Conservation (phyloP, 2,329 filamentous ascomycete species). For the Apiospora aurea region DNA sequence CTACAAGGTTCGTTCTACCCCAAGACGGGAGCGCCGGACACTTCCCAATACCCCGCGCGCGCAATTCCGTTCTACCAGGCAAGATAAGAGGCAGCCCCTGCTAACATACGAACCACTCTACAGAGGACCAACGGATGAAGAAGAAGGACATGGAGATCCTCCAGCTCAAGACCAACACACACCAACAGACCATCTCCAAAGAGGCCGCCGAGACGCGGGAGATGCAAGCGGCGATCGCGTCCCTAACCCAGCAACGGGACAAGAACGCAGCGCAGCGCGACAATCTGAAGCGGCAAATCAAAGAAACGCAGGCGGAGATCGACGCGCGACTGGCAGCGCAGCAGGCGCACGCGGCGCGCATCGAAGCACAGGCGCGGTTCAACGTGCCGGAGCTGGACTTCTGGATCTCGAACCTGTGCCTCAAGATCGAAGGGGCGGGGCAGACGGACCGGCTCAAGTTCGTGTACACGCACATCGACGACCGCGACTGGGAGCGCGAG, state of each 20-base stretch:
- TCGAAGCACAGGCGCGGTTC: conserved; percentile 84
- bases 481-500: conserved; percentile 86
- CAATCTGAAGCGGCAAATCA: conserved; percentile 66
- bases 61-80: background rate
- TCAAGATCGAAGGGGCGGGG: conserved; percentile 89
- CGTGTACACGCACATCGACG: conserved; percentile 85
- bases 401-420: conserved; percentile 89
- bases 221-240: conserved; percentile 69
- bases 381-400: conserved; percentile 95
- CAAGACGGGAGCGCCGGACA: conserved; percentile 19
- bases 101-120: background rate
- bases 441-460: conserved; percentile 88
- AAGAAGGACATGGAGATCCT: conserved; percentile 87
- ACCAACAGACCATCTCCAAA: conserved; percentile 77
- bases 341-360: conserved; percentile 72
- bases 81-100: background rate
- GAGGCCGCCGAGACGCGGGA: conserved; percentile 80
- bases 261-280: conserved; percentile 64
- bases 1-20: conserved; percentile 72
- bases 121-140: conserved; percentile 92
- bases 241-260: conserved; percentile 66
- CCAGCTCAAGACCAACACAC: conserved; percentile 71
- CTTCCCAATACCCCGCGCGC: background rate
- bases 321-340: conserved; percentile 75
- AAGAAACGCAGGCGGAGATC: conserved; percentile 73